These are phyloP conservation scores for Priceomyces fermenticarens DNA, from an alignment of 805 yeast genomes.

Conservation along the genomic window DNA sequence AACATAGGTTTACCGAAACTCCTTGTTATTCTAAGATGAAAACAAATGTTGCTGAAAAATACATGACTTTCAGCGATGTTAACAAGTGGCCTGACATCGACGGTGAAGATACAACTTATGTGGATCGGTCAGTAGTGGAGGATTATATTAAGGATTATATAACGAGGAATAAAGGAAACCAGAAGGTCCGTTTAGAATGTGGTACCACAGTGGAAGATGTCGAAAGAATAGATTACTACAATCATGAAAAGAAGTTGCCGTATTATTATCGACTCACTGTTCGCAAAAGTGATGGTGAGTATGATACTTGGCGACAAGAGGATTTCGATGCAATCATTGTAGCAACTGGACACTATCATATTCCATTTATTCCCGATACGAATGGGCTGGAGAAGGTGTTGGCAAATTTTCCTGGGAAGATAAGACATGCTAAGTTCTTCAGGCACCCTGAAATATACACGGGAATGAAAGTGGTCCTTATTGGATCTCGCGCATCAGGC, in stretches of 20 bases:
- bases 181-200: slow-evolving; percentile 19
- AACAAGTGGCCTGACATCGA: slow-evolving; percentile 30
- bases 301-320: slow-evolving; percentile 37
- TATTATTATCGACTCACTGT: slow-evolving; percentile 19
- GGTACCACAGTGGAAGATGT: slow-evolving; percentile 41
- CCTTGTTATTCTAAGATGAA: slow-evolving; percentile 24
- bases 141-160: slow-evolving; percentile 28
- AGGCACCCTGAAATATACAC: slow-evolving; percentile 27
- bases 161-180: slow-evolving; percentile 13
- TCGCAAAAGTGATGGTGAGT: slow-evolving; percentile 13
- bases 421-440: slow-evolving; percentile 47
- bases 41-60: slow-evolving; percentile 42
- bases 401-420: slow-evolving; percentile 20
- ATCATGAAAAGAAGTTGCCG: slow-evolving; percentile 4
- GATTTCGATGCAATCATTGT: slow-evolving; percentile 41
- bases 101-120: slow-evolving; percentile 21
- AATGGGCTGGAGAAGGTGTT: slow-evolving; percentile 38
- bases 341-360: slow-evolving; percentile 48
- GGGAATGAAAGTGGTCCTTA: slow-evolving; percentile 27
- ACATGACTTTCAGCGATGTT: slow-evolving; percentile 45
- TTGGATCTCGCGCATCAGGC: slow-evolving; percentile 21
- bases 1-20: slow-evolving; percentile 28
- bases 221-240: slow-evolving; percentile 10
- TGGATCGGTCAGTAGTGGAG: slow-evolving; percentile 22
- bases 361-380: slow-evolving; percentile 44